Evolutionary conservation across 1,284 basidiomycete species (phyloP).

Genomic region (Hemileia vastatrix): DNA sequence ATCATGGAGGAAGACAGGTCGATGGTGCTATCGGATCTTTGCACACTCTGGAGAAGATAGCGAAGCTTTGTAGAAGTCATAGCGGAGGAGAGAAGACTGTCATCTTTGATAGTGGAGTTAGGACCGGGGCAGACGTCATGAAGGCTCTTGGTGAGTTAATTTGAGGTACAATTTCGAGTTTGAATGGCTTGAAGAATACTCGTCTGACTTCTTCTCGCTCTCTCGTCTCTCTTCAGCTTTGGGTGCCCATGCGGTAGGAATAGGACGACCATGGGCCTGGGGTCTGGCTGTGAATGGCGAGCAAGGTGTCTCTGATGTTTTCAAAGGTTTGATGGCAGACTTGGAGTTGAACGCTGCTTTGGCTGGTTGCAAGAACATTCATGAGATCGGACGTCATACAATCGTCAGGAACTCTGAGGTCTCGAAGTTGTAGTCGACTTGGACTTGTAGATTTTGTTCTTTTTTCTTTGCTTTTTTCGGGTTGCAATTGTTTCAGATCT

Average conservation of each 20-base stretch:
- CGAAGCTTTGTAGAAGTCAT: constrained; percentile 27
- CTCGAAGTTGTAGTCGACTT: neutral
- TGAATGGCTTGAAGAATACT: neutral
- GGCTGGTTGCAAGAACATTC: constrained; percentile 49
- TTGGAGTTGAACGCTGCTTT: constrained; percentile 54
- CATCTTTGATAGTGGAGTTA: constrained; percentile 37
- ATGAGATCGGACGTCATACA: constrained; percentile 37
- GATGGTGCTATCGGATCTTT: constrained; percentile 36
- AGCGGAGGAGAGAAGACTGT: constrained; percentile 22
- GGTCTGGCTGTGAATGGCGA: constrained; percentile 57
- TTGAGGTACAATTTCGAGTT: neutral
- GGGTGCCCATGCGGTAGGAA: constrained; percentile 36
- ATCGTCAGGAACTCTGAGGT: neutral
- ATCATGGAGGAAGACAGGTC: constrained; percentile 41
- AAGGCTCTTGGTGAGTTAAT: constrained; percentile 29
- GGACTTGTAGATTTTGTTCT: no score
- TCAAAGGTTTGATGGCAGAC: constrained; percentile 56
- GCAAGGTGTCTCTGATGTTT: constrained; percentile 57
- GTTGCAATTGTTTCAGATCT: no score
- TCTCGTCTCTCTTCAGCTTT: constrained; percentile 18
- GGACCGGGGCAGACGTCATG: constrained; percentile 35
- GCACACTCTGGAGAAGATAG: constrained; percentile 30
- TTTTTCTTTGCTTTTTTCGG: no score
- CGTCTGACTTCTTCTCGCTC: neutral
- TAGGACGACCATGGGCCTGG: constrained; percentile 38